A percentile compares a stretch with the other conserved stretches of the same genome.
phyloP scores from a whole-genome alignment of 2,329 filamentous ascomycete species.

The Sclerotinia glacialis region DNA sequence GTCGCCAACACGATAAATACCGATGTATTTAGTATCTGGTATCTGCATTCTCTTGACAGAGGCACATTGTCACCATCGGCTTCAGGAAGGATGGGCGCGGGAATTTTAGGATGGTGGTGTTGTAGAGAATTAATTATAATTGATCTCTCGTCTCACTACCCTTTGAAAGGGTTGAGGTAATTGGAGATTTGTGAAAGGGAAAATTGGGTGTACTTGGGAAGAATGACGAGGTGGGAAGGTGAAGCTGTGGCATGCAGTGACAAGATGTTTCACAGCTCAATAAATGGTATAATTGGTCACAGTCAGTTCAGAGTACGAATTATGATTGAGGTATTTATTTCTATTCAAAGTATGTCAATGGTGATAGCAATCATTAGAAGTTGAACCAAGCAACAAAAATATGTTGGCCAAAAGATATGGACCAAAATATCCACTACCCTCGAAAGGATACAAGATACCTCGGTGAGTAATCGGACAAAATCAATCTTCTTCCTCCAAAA shows the following conservation, averaged over 20 bases:
- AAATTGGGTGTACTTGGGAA: too few species aligned
- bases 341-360: neutral
- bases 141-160: too few species aligned
- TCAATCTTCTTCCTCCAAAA: constrained; percentile 79
- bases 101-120: too few species aligned
- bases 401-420: constrained; percentile 67
- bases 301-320: neutral
- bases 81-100: too few species aligned
- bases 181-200: too few species aligned
- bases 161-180: too few species aligned
- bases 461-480: constrained; percentile 66
- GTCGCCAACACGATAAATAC: too few species aligned
- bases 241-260: neutral
- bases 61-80: too few species aligned
- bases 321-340: neutral
- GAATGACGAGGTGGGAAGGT: neutral
- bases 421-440: constrained; percentile 61
- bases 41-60: too few species aligned
- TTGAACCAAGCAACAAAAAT: neutral
- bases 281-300: neutral
- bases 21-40: too few species aligned
- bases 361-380: neutral
- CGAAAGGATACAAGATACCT: constrained; percentile 49
- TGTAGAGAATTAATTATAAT: too few species aligned
- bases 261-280: neutral